Conservation (phyloP, 1,284 basidiomycete species). For the Xerocomus nothofagi region DNA sequence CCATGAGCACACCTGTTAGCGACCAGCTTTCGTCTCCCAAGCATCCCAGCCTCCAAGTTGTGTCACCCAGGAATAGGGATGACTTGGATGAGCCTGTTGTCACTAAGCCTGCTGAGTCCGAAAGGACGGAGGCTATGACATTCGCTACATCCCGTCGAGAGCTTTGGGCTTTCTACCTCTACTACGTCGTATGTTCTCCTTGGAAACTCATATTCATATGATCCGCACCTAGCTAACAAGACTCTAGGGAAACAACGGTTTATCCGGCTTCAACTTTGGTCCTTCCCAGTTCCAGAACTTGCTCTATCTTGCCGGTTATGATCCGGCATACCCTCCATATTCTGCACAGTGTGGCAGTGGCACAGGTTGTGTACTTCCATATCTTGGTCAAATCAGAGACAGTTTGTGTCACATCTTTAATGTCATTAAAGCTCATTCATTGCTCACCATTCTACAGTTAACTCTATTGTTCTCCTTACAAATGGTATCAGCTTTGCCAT, state of each 20-base stretch:
- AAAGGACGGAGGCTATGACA: not conserved
- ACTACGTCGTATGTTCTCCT: constrained; percentile 53
- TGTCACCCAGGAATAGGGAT: too few relatives aligned
- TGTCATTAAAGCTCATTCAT: not conserved
- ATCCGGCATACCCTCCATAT: constrained; percentile 58
- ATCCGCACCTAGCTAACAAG: not conserved
- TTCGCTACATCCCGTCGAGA: constrained; percentile 49
- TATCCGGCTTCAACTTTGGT: constrained; percentile 74
- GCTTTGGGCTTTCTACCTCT: constrained; percentile 72
- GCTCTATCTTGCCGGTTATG: constrained; percentile 69
- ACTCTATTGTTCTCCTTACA: constrained; percentile 74
- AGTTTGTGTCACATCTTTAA: constrained; percentile 41
- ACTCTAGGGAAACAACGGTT: constrained; percentile 62
- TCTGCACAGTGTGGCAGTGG: constrained; percentile 47
- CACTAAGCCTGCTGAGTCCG: not conserved
- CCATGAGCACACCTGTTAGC: constrained; percentile 4
- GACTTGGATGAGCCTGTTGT: not conserved
- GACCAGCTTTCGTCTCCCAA: not conserved
- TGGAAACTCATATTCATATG: not conserved
- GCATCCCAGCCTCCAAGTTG: not conserved
- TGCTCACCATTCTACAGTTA: constrained; percentile 49
- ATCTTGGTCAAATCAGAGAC: constrained; percentile 61
- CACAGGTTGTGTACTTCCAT: constrained; percentile 63
- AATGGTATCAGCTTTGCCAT: constrained; percentile 76
- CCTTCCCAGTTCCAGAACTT: constrained; percentile 78